Evolutionary conservation across 371 early-diverging fungal species (phyloP), one percentile per base, ranked within the genome.

Genomic region (Conidiobolus incongruus): DNA sequence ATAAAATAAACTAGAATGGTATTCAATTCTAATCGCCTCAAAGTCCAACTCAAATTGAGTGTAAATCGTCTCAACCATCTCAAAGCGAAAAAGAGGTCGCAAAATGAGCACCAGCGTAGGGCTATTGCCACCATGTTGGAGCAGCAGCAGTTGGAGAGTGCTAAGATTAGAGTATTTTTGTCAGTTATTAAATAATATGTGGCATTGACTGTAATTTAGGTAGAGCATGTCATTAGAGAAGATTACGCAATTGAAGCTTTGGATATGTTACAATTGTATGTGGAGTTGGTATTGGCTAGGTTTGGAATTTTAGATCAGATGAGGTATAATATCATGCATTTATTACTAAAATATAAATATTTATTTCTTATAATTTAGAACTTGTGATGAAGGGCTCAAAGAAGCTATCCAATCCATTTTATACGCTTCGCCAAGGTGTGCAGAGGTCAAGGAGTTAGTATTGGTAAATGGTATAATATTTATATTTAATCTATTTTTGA

Each of bases 201-300:
- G 0, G 11, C 11, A n/a, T 32, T 15, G 5, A 2, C 28, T 35
- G 1, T 44, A 8, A 0, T 23, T 21, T 45, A 69, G 69, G 74
- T 75, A 1, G 90, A 90, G 45, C 72, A 77, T 56, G 77, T 93
- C 40, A 93, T 93, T 43, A 74, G 87, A 3, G 89, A 93, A 51
- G 94, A 93, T 59, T 70, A 77, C 40, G 60, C 68, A 44, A 66
- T 78, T 28, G 94, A 93, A 52, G 91, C 85, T 4, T 52, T 90
- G 65, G 94, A 93, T 57, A 79, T 85, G 24, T 54, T 91, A 34
- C 84, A 88, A 52, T 68, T 90, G 13, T 83, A 81, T 46, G 81
- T 84, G 49, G 91, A 93, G 50, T 56, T 84, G 24, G 55, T 93
- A 20, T 55, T 79, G 24, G 83, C 91, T 6, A 75, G 91, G 1